Base-by-base conservation (phyloP, 768 basidiomycete species). In the Phaffia australis region DNA sequence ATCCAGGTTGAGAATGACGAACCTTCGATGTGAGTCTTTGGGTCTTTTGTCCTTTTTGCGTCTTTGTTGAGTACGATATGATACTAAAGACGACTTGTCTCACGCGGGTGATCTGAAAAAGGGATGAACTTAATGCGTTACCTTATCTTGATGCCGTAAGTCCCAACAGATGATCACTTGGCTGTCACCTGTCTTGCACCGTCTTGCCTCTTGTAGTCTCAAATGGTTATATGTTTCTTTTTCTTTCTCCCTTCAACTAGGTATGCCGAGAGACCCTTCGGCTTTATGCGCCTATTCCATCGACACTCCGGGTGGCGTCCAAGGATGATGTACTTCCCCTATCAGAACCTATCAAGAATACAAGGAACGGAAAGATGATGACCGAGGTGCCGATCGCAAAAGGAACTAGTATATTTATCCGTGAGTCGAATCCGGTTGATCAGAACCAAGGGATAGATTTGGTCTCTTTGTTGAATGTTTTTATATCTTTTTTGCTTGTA, bases 1-100 rank as follows among this genome's bases (percentile, higher is more conserved):
- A 74, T 81, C 9, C 71, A 75, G 0, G 76, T 85, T 14, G 25
- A 58, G 8, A 68, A 73, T n/a, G 75, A 75, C n/a, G 55, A 73
- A 25, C 75, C 74, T 2, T 67, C 68, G 6, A 69, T 75, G 76
- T 77, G 47, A 71, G 74, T 71, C 25, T 16, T 49, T 19, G n/a
- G 21, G 15, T 14, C 19, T n/a, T 5, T 8, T 4, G 4, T 11
- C 27, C 9, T 4, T 47, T 18, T 25, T 32, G 23, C 9, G 21
- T 23, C 35, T 21, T 47, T 2, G 11, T 32, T 49, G 42, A 21
- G 46, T 42, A 42, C 11, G 35, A 42, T 42, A 42, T 42, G 11
- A 42, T 4, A 11, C 35, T 42, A 11, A 42, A 42, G 35, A 42
- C 11, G 35, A 42, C 11, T 4, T 11, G 11, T 42, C 11, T 4